Evolutionary conservation across 1,139 yeast genomes (phyloP).

Genomic region (Zygosaccharomyces sapae): DNA sequence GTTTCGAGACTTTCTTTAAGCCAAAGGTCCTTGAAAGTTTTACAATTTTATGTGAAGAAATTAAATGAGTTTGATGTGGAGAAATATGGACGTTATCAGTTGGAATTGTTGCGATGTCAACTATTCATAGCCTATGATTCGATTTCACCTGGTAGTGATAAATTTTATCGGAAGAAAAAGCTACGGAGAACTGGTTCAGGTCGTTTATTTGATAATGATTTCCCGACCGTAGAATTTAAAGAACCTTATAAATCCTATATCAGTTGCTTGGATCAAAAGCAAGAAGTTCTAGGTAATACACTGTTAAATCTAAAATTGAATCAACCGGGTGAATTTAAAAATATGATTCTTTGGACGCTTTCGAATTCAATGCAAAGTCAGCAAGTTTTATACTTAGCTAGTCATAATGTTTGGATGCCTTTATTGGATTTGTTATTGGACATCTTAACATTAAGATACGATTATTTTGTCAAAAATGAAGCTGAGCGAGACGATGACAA

Average conservation of each 20-base stretch:
- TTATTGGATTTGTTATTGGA: constrained; percentile 24
- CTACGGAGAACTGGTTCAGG: constrained; percentile 13
- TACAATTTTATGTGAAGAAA: constrained; percentile 16
- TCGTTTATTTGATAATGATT: constrained; percentile 7
- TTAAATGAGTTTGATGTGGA: constrained; percentile 22
- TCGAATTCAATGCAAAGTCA: constrained; percentile 23
- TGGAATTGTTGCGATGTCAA: constrained; percentile 33
- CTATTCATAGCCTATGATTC: constrained; percentile 29
- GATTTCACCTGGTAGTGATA: constrained; percentile 11
- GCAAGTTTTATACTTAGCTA: constrained; percentile 15
- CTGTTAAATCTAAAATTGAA: constrained; percentile 20
- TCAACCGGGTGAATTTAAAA: constrained; percentile 27
- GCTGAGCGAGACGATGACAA: constrained; percentile 1
- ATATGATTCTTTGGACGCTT: constrained; percentile 30
- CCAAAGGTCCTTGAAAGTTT: constrained; percentile 24
- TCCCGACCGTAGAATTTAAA: constrained; percentile 5
- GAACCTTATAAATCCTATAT: constrained; percentile 27
- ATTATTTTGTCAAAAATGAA: constrained; percentile 24
- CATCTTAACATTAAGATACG: constrained; percentile 27
- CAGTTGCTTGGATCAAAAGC: constrained; percentile 24
- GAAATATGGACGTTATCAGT: constrained; percentile 18
- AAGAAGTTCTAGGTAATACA: constrained; percentile 22
- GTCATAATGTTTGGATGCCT: constrained; percentile 30
- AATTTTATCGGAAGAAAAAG: constrained; percentile 8
- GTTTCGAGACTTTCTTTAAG: constrained; percentile 21